Percentiles rank a stretch among this genome's conserved stretches.
Conservation (phyloP, 2,329 filamentous ascomycete genomes). For the Arachnomyces sp. region DNA sequence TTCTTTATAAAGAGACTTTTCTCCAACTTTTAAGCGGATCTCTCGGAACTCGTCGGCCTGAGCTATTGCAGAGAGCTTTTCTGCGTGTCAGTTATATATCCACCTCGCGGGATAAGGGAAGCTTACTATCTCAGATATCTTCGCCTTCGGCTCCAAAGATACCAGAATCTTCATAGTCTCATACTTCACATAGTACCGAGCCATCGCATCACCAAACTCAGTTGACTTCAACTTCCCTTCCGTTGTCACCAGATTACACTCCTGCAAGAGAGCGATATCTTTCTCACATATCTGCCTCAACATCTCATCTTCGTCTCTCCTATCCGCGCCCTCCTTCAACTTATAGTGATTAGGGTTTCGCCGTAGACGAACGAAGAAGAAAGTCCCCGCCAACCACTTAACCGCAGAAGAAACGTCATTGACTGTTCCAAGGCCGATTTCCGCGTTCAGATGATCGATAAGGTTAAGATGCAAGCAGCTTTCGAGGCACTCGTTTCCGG, state of each 20-base stretch:
- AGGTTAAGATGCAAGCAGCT: slow-evolving; percentile 71
- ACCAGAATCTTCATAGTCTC: slow-evolving; percentile 69
- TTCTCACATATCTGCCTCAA: slow-evolving; percentile 63
- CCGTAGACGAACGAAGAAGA: slow-evolving; percentile 65
- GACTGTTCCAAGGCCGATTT: slow-evolving; percentile 69
- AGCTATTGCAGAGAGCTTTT: slow-evolving; percentile 57
- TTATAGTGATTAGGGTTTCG: slow-evolving; percentile 65
- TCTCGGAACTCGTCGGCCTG: slow-evolving; percentile 66
- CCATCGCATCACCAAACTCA: slow-evolving; percentile 71
- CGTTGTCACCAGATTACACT: slow-evolving; percentile 48
- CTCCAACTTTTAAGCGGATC: slow-evolving; percentile 59
- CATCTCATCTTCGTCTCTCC: slow-evolving; percentile 50
- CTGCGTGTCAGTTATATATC: slow-evolving; percentile 13
- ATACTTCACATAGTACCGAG: slow-evolving; percentile 70
- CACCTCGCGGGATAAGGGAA: slow-evolving; percentile 4
- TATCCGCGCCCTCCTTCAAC: slow-evolving; percentile 46
- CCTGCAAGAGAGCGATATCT: slow-evolving; percentile 57
- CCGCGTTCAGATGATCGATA: slow-evolving; percentile 76
- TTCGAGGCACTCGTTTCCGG: slow-evolving; percentile 64
- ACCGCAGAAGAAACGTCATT: slow-evolving; percentile 56
- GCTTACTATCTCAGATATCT: slow-evolving; percentile 60
- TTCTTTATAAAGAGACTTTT: slow-evolving; percentile 61
- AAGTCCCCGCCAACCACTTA: slow-evolving; percentile 68
- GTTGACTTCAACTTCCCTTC: slow-evolving; percentile 51
- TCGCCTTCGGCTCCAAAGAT: slow-evolving; percentile 51